These are phyloP conservation scores for Piromyces finnis DNA, from an alignment of 192 early-diverging fungal species.

Conservation along the genomic window DNA sequence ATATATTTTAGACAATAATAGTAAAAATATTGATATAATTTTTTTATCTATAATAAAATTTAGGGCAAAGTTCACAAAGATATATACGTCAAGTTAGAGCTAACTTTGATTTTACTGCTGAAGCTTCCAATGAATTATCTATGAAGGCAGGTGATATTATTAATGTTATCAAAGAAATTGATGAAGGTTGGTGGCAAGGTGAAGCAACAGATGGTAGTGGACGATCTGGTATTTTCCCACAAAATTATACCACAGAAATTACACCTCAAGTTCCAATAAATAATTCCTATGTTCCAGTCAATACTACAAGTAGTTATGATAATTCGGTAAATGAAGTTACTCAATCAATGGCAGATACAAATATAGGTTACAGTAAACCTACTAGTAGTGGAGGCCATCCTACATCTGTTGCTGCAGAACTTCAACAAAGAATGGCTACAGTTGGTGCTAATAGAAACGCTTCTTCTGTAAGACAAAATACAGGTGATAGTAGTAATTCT, in stretches of 20 bases:
- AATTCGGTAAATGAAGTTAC: constrained; percentile 1
- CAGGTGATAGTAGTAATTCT: not conserved
- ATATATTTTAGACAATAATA: too few relatives aligned
- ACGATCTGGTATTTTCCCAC: constrained; percentile 75
- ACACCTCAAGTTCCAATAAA: constrained; percentile 9
- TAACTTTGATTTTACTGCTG: not conserved
- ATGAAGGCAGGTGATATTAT: constrained; percentile 76
- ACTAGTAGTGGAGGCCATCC: not conserved
- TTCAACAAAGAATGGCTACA: constrained; percentile 2
- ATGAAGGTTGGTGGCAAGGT: constrained; percentile 92
- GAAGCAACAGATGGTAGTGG: constrained; percentile 49
- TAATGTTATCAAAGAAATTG: constrained; percentile 63
- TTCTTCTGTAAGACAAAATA: not conserved
- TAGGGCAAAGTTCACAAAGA: not conserved
- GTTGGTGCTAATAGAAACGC: not conserved
- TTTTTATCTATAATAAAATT: too few relatives aligned
- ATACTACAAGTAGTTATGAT: not conserved
- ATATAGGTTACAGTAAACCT: not conserved
- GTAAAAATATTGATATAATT: too few relatives aligned
- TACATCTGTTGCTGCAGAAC: constrained; percentile 4
- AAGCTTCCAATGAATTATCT: constrained; percentile 1
- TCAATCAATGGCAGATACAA: constrained; percentile 11
- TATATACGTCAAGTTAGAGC: not conserved
- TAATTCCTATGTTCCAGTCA: constrained; percentile 5
- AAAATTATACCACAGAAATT: constrained; percentile 69